Evolutionary conservation across 257 asterid species (phyloP).

Genomic region (Solanum microdontum): DNA sequence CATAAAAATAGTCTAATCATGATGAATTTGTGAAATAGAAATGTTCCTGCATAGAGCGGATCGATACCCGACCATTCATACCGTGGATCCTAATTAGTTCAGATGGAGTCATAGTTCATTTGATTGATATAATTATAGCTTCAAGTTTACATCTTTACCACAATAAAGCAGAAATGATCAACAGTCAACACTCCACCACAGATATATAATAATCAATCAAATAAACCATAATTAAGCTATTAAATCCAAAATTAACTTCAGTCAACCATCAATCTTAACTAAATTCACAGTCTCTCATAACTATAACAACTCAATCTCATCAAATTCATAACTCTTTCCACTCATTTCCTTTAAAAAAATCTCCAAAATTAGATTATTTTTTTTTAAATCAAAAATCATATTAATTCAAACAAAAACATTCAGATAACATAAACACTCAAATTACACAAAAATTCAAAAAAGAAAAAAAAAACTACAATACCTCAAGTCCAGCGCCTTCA

Average conservation of each 20-base stretch:
- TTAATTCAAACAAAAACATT: neutral
- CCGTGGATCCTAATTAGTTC: neutral
- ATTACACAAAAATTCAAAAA: neutral
- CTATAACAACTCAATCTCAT: neutral
- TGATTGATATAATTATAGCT: neutral
- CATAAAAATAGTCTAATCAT: neutral
- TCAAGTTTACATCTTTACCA: neutral
- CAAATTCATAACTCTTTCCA: neutral
- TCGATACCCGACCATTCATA: neutral
- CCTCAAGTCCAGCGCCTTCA: slow-evolving; percentile 97
- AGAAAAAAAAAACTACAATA: neutral
- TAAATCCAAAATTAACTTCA: neutral
- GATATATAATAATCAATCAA: neutral
- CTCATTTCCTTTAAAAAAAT: neutral
- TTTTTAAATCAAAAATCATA: neutral
- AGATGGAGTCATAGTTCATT: neutral
- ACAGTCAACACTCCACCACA: neutral
- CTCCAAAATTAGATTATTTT: neutral
- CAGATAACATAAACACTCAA: neutral
- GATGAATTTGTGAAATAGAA: neutral
- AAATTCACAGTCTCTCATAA: neutral
- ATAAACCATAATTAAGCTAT: neutral
- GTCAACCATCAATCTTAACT: neutral
- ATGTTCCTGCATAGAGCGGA: neutral
- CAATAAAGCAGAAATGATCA: neutral